Conservation (phyloP, 768 basidiomycete genomes). For the Boletus huronensis region DNA sequence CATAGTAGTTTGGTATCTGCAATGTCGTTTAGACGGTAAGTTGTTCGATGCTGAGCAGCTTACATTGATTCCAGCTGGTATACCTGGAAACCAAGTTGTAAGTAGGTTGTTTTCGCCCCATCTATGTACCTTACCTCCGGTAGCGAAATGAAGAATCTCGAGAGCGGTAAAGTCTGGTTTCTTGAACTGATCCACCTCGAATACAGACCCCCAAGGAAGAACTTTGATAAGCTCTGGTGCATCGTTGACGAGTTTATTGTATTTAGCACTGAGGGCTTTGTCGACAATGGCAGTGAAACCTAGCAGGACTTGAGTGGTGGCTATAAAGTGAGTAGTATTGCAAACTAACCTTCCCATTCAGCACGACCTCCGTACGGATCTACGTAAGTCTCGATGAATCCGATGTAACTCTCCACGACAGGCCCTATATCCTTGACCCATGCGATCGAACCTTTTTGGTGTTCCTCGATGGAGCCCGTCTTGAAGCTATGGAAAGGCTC, state of each 20-base stretch:
- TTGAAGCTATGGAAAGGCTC: slow-evolving; percentile 44
- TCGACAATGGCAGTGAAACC: slow-evolving; percentile 88
- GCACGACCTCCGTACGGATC: slow-evolving; percentile 90
- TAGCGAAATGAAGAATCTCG: slow-evolving; percentile 79
- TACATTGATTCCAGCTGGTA: slow-evolving; percentile 84
- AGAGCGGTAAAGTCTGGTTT: slow-evolving; percentile 88
- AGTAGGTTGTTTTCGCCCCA: neutral
- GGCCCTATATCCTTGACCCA: slow-evolving; percentile 90
- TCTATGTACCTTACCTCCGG: slow-evolving; percentile 53
- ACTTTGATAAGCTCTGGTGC: slow-evolving; percentile 78
- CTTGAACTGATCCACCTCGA: slow-evolving; percentile 69
- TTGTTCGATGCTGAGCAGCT: slow-evolving; percentile 13
- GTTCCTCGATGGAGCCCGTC: slow-evolving; percentile 74
- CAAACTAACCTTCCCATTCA: slow-evolving; percentile 77
- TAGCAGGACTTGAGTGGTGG: slow-evolving; percentile 25
- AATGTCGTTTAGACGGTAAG: neutral
- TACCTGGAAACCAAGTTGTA: slow-evolving; percentile 42
- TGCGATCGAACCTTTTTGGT: slow-evolving; percentile 69
- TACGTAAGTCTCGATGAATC: slow-evolving; percentile 83
- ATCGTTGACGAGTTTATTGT: slow-evolving; percentile 66
- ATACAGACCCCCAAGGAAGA: slow-evolving; percentile 77
- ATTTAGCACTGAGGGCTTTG: slow-evolving; percentile 79
- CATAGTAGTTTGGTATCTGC: slow-evolving; percentile 83
- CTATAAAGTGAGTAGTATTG: neutral
- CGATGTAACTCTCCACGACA: slow-evolving; percentile 85